phyloP scores from a whole-genome alignment of 371 early-diverging fungal genomes.

The Mortierella sp. region DNA sequence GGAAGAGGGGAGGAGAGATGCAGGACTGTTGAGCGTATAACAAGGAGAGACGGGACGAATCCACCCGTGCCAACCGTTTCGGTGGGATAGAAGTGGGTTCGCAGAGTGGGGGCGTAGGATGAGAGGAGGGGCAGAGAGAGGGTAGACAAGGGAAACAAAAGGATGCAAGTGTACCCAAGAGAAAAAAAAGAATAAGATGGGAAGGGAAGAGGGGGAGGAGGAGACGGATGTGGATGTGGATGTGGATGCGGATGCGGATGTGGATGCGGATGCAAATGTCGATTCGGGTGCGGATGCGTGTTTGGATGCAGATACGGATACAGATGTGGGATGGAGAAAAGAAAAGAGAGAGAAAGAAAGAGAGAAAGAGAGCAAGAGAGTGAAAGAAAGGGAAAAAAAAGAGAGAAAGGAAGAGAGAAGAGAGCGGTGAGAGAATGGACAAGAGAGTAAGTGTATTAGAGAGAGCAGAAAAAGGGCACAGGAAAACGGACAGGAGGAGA shows the following conservation, averaged over 20 bases:
- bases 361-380: conserved; percentile 2
- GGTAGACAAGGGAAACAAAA: not conserved
- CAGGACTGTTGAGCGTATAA: too few species aligned
- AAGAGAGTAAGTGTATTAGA: not conserved
- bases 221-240: too few species aligned
- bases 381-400: not conserved
- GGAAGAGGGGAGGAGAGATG: too few species aligned
- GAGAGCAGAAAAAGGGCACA: too few species aligned
- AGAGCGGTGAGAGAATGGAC: conserved; percentile 6
- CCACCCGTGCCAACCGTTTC: too few species aligned
- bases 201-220: not conserved
- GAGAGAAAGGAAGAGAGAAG: not conserved
- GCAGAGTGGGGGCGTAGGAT: too few species aligned
- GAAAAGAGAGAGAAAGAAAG: not conserved
- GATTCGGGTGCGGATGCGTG: too few species aligned
- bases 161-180: not conserved
- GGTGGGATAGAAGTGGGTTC: too few species aligned
- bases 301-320: not conserved
- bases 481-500: not conserved
- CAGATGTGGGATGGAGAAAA: not conserved
- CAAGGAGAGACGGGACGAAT: too few species aligned
- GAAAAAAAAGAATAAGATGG: not conserved
- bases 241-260: too few species aligned
- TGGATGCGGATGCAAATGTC: too few species aligned
- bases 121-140: too few species aligned